Evolutionary conservation across 1,139 yeast genomes (phyloP).

Genomic region (Blastobotrys indianensis): DNA sequence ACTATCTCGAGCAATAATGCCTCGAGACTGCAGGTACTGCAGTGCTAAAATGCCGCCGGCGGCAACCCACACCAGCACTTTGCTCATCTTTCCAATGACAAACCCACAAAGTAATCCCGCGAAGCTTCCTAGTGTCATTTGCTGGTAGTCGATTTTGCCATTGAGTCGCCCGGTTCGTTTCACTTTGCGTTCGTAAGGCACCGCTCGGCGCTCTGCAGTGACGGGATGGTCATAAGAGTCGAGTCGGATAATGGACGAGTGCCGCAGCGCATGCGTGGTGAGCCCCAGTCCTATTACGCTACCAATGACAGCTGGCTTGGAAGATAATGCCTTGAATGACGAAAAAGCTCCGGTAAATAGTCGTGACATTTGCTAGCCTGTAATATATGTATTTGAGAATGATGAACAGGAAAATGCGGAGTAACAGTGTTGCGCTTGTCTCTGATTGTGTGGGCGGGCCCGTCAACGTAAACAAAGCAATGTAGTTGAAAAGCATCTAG

Average conservation of each 20-base stretch:
- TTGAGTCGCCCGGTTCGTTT: slow-evolving; percentile 29
- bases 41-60: slow-evolving; percentile 46
- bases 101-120: slow-evolving; percentile 60
- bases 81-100: slow-evolving; percentile 59
- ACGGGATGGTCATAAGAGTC: no score
- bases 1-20: slow-evolving; percentile 43
- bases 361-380: no score
- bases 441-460: neutral
- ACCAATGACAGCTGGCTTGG: no score
- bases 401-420: no score
- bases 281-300: no score
- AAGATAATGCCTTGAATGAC: no score
- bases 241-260: no score
- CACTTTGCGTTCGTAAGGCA: neutral
- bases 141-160: slow-evolving; percentile 51
- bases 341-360: no score
- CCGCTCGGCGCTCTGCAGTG: no score
- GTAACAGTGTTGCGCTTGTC: no score
- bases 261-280: no score
- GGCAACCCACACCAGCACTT: slow-evolving; percentile 49
- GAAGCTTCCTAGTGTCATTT: slow-evolving; percentile 62
- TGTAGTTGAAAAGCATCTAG: neutral
- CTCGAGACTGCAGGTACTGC: slow-evolving; percentile 57
- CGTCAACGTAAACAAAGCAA: neutral
- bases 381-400: neutral